These are phyloP conservation scores for Mycena latifolia DNA, from an alignment of 768 basidiomycete genomes.

Conservation along the genomic window DNA sequence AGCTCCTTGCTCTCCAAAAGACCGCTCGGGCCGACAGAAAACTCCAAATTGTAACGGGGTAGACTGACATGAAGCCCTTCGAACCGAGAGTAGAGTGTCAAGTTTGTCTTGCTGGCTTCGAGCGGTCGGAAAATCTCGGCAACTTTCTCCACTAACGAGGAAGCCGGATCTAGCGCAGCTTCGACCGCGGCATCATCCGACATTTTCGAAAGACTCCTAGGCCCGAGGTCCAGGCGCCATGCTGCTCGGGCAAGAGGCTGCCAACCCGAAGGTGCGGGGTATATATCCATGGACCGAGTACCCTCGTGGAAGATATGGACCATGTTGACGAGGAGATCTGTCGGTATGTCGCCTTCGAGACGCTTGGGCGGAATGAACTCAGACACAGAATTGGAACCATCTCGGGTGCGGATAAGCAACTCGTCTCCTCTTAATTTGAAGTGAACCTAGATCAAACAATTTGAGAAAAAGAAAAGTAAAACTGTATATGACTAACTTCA, in stretches of 20 bases:
- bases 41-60: constrained; percentile 56
- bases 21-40: constrained; percentile 48
- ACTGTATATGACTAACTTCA: constrained; percentile 2
- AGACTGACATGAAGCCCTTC: constrained; percentile 44
- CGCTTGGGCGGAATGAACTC: constrained; percentile 15
- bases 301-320: constrained; percentile 22
- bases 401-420: constrained; percentile 17
- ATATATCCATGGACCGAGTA: constrained; percentile 3
- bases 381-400: neutral
- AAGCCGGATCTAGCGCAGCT: constrained; percentile 8
- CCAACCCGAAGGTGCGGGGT: constrained; percentile 11
- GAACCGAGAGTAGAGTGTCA: constrained; percentile 1
- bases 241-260: neutral
- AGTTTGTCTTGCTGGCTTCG: neutral
- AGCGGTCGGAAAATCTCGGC: constrained; percentile 6
- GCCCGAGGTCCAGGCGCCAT: constrained; percentile 10
- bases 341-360: constrained; percentile 24
- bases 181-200: neutral
- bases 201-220: neutral
- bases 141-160: neutral
- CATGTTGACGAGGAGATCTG: neutral
- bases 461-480: neutral
- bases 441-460: constrained; percentile 25
- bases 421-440: constrained; percentile 10
- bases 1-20: constrained; percentile 56